A percentile compares a stretch with the other conserved stretches of the same genome.
Conservation (phyloP, 2,329 filamentous ascomycete genomes). For the Tothia fuscella region DNA sequence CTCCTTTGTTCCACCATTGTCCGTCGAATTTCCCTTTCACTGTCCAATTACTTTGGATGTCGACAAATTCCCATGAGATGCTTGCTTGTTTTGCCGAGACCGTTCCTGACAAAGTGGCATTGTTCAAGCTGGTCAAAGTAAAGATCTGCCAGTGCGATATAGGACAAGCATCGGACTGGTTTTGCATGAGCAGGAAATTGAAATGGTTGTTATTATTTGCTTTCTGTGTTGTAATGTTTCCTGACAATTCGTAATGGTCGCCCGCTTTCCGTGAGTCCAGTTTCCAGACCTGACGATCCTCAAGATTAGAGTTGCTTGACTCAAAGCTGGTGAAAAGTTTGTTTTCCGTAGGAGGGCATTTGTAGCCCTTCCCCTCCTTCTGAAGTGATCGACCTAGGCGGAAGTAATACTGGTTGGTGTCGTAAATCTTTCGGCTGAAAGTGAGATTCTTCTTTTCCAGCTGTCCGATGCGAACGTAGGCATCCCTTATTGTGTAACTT, state of each 20-base stretch:
- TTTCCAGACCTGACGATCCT: slow-evolving; percentile 3
- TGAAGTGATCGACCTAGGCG: not conserved
- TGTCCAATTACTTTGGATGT: not conserved
- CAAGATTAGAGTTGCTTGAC: slow-evolving; percentile 3
- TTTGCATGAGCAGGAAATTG: slow-evolving; percentile 1
- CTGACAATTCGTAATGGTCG: not conserved
- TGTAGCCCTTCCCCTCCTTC: slow-evolving; percentile 1
- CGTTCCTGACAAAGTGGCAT: slow-evolving; percentile 2
- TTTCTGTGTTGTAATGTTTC: not conserved
- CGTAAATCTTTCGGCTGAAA: slow-evolving; percentile 5
- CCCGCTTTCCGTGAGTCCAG: not conserved
- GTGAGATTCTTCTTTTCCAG: not conserved
- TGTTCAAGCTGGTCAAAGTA: slow-evolving; percentile 1
- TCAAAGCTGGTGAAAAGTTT: slow-evolving; percentile 5
- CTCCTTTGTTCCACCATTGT: not conserved
- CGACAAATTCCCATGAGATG: slow-evolving; percentile 1
- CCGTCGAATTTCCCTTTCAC: slow-evolving; percentile 3
- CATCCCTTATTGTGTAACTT: not conserved
- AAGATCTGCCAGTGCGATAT: slow-evolving; percentile 5
- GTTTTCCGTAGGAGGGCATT: not conserved
- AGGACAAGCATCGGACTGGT: slow-evolving; percentile 4
- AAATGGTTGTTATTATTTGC: slow-evolving; percentile 9
- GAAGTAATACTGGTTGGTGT: slow-evolving; percentile 7
- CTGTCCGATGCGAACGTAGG: slow-evolving; percentile 6
- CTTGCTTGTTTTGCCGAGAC: not conserved